These are phyloP conservation scores for Pichia kudriavzevii DNA, from an alignment of 1,139 yeast species.

Conservation along the genomic window DNA sequence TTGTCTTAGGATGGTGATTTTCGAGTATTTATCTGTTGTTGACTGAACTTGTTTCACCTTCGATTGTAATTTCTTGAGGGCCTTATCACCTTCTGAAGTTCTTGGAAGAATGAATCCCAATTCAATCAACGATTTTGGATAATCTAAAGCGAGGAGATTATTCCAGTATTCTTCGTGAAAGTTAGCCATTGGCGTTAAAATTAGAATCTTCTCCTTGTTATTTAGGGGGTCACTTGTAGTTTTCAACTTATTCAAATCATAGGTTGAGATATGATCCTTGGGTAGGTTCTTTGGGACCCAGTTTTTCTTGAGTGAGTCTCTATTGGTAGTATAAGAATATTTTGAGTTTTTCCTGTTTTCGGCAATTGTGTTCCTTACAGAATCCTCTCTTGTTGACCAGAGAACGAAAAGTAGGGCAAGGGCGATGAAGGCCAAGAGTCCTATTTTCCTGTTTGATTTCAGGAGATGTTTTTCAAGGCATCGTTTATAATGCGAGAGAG, in stretches of 20 bases:
- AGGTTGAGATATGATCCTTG: constrained; percentile 76
- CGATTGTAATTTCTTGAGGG: constrained; percentile 59
- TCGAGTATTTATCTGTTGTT: constrained; percentile 56
- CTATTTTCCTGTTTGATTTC: no score
- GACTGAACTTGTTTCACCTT: constrained; percentile 67
- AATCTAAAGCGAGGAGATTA: constrained; percentile 61
- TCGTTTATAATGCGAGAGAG: no score
- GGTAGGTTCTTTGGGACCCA: constrained; percentile 56
- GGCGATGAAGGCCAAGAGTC: no score
- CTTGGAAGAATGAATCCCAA: constrained; percentile 90
- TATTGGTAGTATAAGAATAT: background rate
- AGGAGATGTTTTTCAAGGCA: no score
- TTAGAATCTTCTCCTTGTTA: constrained; percentile 74
- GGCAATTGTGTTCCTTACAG: no score
- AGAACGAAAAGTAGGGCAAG: no score
- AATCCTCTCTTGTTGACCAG: no score
- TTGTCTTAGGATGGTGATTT: constrained; percentile 82
- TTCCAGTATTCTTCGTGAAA: constrained; percentile 85
- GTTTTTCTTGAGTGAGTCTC: constrained; percentile 1
- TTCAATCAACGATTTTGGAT: constrained; percentile 79
- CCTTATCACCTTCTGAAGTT: constrained; percentile 68
- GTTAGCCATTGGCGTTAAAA: constrained; percentile 71
- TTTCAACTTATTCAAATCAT: constrained; percentile 69
- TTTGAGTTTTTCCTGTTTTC: constrained; percentile 9
- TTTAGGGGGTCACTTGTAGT: constrained; percentile 62